Evolutionary conservation across 345 rosid species (phyloP), one percentile per base, ranked within the genome.

Genomic region (Eucalyptus leucophloia): DNA sequence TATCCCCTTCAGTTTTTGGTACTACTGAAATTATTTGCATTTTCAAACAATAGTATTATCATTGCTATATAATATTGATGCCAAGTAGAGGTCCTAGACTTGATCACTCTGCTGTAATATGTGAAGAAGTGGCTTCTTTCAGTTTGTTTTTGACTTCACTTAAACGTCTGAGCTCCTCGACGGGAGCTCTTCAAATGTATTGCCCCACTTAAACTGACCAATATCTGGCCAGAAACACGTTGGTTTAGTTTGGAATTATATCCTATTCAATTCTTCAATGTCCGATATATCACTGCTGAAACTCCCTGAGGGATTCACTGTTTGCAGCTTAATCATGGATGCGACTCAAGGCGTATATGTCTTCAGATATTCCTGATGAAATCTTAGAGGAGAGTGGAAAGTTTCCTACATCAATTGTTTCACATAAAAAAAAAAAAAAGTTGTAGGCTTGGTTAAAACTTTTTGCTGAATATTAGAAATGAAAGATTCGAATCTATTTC

Each of bases 1-100:
- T 3, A 12, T 24, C 7, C 6, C 65, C 30, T 0, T 26, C 3
- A 15, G 0, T 24, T 58, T 58, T 24, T 0, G 30, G 65, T 10
- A 26, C n/a, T 26, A 26, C 14, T 58, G 14, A n/a, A 26, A 24
- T 58, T 26, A 11, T 58, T 58, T 53, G 65, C 15, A 58, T 58
- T 58, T 58, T 0, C 65, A 58, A 26, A 58, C 4, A 1, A 58
- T 58, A 58, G 65, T 24, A 56, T 53, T 53, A 19, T 53, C 10
- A 19, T 53, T 3, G 7, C 62, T 24, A 23, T 56, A 56, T 56
- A 24, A 56, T 56, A 0, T 24, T 24, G 62, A 24, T 56, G 65
- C 65, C 30, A 58, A 26, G 30, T 0, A 58, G 30, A 58, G 65
- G 65, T 58, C 15, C 65, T 26, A 0, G 65, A 26, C 14, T 0